Evolutionary conservation across 495 filamentous ascomycete genomes (phyloP).

Genomic region (Penicillium soppii): DNA sequence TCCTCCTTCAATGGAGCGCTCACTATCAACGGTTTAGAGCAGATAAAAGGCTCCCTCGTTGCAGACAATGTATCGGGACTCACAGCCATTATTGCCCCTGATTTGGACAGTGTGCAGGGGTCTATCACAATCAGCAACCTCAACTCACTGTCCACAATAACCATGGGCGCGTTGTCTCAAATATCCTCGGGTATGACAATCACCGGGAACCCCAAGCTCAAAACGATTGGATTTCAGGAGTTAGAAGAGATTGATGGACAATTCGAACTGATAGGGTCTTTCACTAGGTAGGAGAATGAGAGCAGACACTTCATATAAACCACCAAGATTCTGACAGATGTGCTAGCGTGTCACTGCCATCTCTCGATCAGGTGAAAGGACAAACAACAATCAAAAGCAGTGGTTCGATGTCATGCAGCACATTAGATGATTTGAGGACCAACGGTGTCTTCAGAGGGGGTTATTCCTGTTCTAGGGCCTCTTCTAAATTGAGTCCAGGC

Average conservation of each 20-base stretch:
- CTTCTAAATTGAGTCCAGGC: conserved; percentile 21
- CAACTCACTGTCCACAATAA: conserved; percentile 17
- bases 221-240: conserved; percentile 17
- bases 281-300: conserved; percentile 20
- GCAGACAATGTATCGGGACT: conserved; percentile 19
- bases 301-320: background rate
- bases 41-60: conserved; percentile 26
- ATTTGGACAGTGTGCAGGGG: conserved; percentile 25
- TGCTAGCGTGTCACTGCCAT: conserved; percentile 24
- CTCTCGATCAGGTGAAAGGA: conserved; percentile 28
- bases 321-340: background rate
- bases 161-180: conserved; percentile 13
- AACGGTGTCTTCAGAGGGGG: conserved; percentile 16
- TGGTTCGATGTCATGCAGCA: conserved; percentile 24
- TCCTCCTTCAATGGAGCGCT: conserved; percentile 25
- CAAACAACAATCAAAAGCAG: conserved; percentile 19
- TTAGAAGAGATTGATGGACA: conserved; percentile 28
- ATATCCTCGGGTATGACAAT: conserved; percentile 21
- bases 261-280: conserved; percentile 24
- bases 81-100: conserved; percentile 15
- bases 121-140: conserved; percentile 23
- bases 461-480: conserved; percentile 19
- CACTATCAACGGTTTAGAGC: conserved; percentile 22
- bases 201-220: conserved; percentile 21
- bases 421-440: conserved; percentile 14